Conservation (phyloP, 179 eudicot genomes). For the Silene coronaria region DNA sequence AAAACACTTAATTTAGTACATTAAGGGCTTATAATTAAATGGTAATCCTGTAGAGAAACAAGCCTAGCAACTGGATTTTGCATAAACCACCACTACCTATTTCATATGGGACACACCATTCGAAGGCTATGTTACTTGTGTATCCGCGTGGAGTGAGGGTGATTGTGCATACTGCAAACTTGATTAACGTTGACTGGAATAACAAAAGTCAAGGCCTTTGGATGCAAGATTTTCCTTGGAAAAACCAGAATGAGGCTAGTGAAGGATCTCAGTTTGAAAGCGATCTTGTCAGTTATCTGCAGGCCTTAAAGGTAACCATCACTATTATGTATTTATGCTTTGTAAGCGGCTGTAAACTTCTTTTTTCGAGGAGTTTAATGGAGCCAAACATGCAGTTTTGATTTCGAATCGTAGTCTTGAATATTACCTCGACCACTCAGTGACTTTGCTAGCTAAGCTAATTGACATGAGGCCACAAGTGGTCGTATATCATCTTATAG, state of each 20-base stretch:
- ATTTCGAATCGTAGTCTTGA: too few relatives aligned
- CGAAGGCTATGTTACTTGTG: conserved; percentile 92
- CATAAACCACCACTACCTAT: conserved; percentile 96
- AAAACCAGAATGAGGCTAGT: conserved; percentile 42
- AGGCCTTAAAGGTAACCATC: conserved; percentile 62
- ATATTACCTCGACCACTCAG: too few relatives aligned
- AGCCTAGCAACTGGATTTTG: conserved; percentile 69
- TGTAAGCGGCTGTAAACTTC: neutral
- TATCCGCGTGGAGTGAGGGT: conserved; percentile 89
- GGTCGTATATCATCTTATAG: neutral
- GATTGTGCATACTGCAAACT: conserved; percentile 89
- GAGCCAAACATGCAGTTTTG: too few relatives aligned
- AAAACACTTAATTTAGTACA: conserved; percentile 6
- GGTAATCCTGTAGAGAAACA: conserved; percentile 48
- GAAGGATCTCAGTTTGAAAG: conserved; percentile 67
- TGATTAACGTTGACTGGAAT: conserved; percentile 91
- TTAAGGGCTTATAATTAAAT: conserved; percentile 17
- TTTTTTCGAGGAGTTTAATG: too few relatives aligned
- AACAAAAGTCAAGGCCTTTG: conserved; percentile 95
- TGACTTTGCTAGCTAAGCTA: too few relatives aligned
- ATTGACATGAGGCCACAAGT: too few relatives aligned
- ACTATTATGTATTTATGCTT: neutral
- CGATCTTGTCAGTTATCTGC: conserved; percentile 71
- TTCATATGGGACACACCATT: conserved; percentile 95
- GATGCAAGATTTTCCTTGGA: conserved; percentile 99